phyloP scores from a whole-genome alignment of 371 early-diverging fungal species.

The Rhizopus sp. region DNA sequence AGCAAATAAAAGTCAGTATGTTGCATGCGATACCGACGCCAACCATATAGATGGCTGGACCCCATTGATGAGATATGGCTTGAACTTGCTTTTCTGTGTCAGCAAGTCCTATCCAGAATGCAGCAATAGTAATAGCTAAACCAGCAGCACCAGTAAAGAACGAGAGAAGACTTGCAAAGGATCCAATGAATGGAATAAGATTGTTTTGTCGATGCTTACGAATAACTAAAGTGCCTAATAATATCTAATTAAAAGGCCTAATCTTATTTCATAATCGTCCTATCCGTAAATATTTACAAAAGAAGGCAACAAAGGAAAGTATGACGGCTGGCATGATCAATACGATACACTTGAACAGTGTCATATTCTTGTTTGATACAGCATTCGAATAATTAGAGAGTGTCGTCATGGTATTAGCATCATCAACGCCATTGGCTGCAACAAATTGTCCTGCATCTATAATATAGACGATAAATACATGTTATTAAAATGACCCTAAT shows the following conservation, averaged over 20 bases:
- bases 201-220: constrained; percentile 28
- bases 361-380: constrained; percentile 4
- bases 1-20: constrained; percentile 23
- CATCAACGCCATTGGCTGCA: constrained; percentile 16
- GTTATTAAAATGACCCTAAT: neutral
- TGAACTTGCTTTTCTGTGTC: constrained; percentile 15
- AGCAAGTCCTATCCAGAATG: constrained; percentile 32
- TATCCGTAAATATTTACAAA: constrained; percentile 17
- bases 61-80: constrained; percentile 34
- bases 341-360: constrained; percentile 21
- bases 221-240: constrained; percentile 18
- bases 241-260: neutral
- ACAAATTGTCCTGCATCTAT: constrained; percentile 19
- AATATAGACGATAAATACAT: neutral
- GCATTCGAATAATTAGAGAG: constrained; percentile 5
- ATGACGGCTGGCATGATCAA: constrained; percentile 34
- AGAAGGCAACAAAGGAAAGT: constrained; percentile 26
- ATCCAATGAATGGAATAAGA: constrained; percentile 28
- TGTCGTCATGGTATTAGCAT: constrained; percentile 1
- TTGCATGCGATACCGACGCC: constrained; percentile 28
- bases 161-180: constrained; percentile 21
- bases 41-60: constrained; percentile 28
- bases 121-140: constrained; percentile 22
- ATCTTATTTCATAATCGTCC: neutral
- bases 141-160: constrained; percentile 29